Conservation (phyloP, 2,329 filamentous ascomycete genomes). For the Penicillium sp. region DNA sequence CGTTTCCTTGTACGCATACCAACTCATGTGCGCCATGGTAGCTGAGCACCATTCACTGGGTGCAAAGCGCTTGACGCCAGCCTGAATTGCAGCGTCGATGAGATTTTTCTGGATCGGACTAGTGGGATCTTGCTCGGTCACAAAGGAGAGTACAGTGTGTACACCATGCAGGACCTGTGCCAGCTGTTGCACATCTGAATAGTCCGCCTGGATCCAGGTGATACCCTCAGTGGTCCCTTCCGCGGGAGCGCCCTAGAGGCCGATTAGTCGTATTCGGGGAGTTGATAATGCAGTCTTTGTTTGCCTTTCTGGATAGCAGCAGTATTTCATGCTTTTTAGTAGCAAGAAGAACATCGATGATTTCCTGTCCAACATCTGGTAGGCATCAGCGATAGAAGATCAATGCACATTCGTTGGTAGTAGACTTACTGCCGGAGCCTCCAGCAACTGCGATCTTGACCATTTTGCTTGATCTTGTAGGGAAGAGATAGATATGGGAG, state of each 20-base stretch:
- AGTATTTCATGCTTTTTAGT: conserved; percentile 55
- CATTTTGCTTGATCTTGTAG: conserved; percentile 31
- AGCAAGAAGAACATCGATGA: conserved; percentile 53
- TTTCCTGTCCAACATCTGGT: conserved; percentile 55
- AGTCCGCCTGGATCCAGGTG: conserved; percentile 47
- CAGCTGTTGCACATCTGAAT: conserved; percentile 44
- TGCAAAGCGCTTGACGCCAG: conserved; percentile 44
- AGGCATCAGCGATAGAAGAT: not conserved
- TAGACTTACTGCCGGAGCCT: conserved; percentile 45
- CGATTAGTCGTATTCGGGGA: not conserved
- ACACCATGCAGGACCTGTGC: conserved; percentile 45
- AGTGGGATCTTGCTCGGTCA: conserved; percentile 27
- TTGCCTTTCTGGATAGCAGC: conserved; percentile 52
- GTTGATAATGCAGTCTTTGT: not conserved
- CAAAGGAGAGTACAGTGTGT: conserved; percentile 57
- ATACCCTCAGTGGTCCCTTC: not conserved
- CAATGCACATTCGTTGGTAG: not conserved
- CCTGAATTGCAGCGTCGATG: conserved; percentile 42
- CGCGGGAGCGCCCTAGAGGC: conserved; percentile 23
- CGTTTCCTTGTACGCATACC: conserved; percentile 54
- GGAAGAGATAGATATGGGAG: too few species aligned
- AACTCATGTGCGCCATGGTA: conserved; percentile 42
- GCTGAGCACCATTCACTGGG: conserved; percentile 39
- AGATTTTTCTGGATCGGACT: conserved; percentile 34
- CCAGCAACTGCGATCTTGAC: conserved; percentile 50